A percentile compares a stretch with the other conserved stretches of the same genome.
phyloP scores from a whole-genome alignment of 2,329 filamentous ascomycete species.

The Colletotrichum magnum region DNA sequence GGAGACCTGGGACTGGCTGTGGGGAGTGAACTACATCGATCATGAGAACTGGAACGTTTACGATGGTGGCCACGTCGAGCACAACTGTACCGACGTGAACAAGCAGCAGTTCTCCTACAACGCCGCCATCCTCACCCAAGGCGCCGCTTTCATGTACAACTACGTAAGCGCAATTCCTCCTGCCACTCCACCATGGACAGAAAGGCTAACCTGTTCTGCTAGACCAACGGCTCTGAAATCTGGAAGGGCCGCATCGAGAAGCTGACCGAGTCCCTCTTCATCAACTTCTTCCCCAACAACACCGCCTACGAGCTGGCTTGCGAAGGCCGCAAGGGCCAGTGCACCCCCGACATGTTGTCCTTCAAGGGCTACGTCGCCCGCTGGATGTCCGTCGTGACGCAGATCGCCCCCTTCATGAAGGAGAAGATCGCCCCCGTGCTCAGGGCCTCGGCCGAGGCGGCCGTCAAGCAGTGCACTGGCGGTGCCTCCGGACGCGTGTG shows the following conservation, averaged over 20 bases:
- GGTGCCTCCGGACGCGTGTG: conserved; percentile 72
- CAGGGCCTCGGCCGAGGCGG: conserved; percentile 69
- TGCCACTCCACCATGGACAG: neutral
- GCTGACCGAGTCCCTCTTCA: conserved; percentile 64
- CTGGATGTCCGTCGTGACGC: conserved; percentile 73
- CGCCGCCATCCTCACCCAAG: conserved; percentile 72
- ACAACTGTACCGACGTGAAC: conserved; percentile 74
- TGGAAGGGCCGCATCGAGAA: conserved; percentile 72
- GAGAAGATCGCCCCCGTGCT: conserved; percentile 71
- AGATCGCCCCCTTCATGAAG: conserved; percentile 73
- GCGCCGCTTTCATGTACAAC: conserved; percentile 79
- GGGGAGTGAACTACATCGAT: conserved; percentile 69
- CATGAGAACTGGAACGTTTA: conserved; percentile 72
- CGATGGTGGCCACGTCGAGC: conserved; percentile 71
- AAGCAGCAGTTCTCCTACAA: conserved; percentile 78
- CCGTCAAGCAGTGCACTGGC: conserved; percentile 73
- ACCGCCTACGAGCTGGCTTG: conserved; percentile 78
- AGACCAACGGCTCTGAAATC: conserved; percentile 65
- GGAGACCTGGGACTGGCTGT: conserved; percentile 74
- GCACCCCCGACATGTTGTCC: conserved; percentile 79
- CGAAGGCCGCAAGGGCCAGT: conserved; percentile 67
- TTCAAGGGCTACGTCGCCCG: conserved; percentile 81
- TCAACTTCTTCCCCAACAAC: conserved; percentile 69
- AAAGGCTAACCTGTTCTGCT: conserved; percentile 38
- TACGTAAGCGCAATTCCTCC: conserved; percentile 55